Evolutionary conservation across 2,329 filamentous ascomycete genomes (phyloP), one percentile per base, ranked within the genome.

Genomic region (Scedosporium boydii): DNA sequence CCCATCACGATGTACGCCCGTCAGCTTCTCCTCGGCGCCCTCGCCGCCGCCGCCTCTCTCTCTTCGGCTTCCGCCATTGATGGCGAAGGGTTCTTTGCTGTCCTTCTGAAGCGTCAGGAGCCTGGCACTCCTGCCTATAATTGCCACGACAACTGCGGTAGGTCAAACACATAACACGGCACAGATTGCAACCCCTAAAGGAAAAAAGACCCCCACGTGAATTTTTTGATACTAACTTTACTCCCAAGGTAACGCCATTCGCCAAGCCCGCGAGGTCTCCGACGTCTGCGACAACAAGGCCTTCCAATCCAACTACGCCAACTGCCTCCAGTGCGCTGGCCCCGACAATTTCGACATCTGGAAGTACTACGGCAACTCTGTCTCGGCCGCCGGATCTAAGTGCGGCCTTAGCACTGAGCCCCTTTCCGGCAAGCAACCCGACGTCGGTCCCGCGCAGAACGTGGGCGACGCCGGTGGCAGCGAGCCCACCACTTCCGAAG

Each of bases 121-220:
- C 76, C 77, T 12, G 78, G 77, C 5, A 76, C 76, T 6, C 74
- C 77, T 16, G 67, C 70, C 3, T 80, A 77, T 65, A 73, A 75
- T 23, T 80, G 78, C 68, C 78, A 80, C 64, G 74, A 75, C 60
- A 75, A 78, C 65, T 80, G 78, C 67, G 78, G 78, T 78, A 69
- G 44, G 72, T 68, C 18, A 6, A 18, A 6, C 42, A 10, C 44
- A 46, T 46, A 23, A 7, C 34, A 23, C 1, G 16, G n/a, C 59
- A 21, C 59, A 16, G 46, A 58, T 29, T 12, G 34, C 14, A 18
- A 56, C 38, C 14, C 12, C 21, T 23, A 23, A n/a, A 51, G 6
- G 38, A 21, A 29, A 34, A 41, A 1, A 61, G 63, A 61, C 51
- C 59, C 18, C n/a, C 23, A 59, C 18, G 29, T 72, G 68, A 70